Evolutionary conservation across 1,284 basidiomycete species (phyloP).

Genomic region (Tylopilus sp.): DNA sequence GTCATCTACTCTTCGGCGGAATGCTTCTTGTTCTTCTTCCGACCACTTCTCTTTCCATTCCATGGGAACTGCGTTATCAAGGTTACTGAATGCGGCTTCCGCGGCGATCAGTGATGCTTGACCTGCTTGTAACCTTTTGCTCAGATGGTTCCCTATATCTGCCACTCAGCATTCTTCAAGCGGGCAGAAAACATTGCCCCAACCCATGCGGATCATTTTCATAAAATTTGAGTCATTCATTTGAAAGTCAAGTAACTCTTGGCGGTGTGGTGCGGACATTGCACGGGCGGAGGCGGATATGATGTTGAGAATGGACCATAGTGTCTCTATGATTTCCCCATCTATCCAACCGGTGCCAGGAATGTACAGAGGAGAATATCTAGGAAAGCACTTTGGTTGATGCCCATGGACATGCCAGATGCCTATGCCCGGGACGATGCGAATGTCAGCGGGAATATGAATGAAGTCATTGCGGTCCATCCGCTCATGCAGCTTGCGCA

Average conservation of each 20-base stretch:
- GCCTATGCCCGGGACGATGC: background rate
- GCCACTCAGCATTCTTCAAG: no score
- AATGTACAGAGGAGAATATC: background rate
- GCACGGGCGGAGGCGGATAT: background rate
- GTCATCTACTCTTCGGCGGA: background rate
- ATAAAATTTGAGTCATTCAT: no score
- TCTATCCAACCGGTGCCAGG: background rate
- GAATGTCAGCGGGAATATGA: background rate
- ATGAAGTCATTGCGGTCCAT: background rate
- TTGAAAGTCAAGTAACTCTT: no score
- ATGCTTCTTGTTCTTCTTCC: background rate
- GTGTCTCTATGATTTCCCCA: slow-evolving; percentile 1
- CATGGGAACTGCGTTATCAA: background rate
- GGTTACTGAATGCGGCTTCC: no score
- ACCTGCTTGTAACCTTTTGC: no score
- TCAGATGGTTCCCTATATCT: no score
- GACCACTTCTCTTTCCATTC: background rate
- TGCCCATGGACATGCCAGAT: slow-evolving; percentile 9
- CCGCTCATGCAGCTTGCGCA: slow-evolving; percentile 8
- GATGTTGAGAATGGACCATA: background rate
- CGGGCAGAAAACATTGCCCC: no score
- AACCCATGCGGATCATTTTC: no score
- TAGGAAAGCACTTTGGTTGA: background rate
- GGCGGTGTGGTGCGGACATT: background rate
- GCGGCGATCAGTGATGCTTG: no score